Evolutionary conservation across 1,284 basidiomycete genomes (phyloP), one percentile per base, ranked within the genome.

Genomic region (Puccinia hordei): DNA sequence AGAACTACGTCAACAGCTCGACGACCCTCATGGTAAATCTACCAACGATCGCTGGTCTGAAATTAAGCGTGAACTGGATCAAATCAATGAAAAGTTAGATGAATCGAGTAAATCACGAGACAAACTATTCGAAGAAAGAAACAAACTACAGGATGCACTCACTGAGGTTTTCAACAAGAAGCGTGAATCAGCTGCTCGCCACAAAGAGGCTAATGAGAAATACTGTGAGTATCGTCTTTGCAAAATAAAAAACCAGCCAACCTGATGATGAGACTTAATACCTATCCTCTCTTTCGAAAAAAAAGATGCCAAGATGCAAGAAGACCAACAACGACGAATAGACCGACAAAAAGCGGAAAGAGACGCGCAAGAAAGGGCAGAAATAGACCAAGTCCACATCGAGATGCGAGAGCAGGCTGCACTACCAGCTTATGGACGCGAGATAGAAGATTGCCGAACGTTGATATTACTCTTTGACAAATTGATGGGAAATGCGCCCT

Each of bases 391-490:
- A 85, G 88, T 91, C 81, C 93, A 92, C 61, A 89, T 91, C 82
- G 90, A 90, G 65, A 85, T 99, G 81, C 91, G 93, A 80, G 97
- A 99, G 83, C 95, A 98, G 84, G 97, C 97, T 44, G 90, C 92
- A 80, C 85, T 90, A 57, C 95, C 97, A 55, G 97, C 97, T 0
- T 99, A 91, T 88, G 92, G 94, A 84, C 89, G 91, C 81, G 91
- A 98, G 86, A 95, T 99, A 84, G 95, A 99, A 87, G 97, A 99
- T 86, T 98, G 95, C 87, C 92, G 94, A 84, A 95, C 92, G 9
- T 90, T 97, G 82, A 93, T 99, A 86, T 92, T 94, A 85, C 92
- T 90, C 86, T 92, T 99, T 87, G 91, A 84, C 89, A 53, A 93
- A 92, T 65, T 83, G 2, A 82, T 83, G 79, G 84, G 84, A 3